Percentiles rank a stretch among this genome's conserved stretches.
Evolutionary conservation across 345 rosid species (phyloP).

Genomic region (Triadica sebifera): DNA sequence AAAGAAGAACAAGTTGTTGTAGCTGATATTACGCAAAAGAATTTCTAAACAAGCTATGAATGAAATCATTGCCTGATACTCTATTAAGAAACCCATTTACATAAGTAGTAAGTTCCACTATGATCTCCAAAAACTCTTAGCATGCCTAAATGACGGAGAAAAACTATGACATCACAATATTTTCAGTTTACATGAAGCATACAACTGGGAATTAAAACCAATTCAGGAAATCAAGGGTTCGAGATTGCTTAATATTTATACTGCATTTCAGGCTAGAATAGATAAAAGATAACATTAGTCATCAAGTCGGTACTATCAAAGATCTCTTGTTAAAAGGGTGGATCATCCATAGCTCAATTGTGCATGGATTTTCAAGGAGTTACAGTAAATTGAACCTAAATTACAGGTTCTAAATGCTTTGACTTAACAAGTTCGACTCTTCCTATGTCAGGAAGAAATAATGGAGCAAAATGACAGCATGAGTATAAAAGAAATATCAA

Average conservation of each 20-base stretch:
- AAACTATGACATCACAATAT: not conserved
- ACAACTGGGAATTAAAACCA: not conserved
- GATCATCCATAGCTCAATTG: not conserved
- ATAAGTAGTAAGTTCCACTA: not conserved
- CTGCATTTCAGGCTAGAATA: no score
- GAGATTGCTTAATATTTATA: not conserved
- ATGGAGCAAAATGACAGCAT: not conserved
- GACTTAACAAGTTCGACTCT: not conserved
- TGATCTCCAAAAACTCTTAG: not conserved
- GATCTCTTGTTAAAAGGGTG: not conserved
- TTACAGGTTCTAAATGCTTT: not conserved
- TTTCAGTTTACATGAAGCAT: not conserved
- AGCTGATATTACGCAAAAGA: no score
- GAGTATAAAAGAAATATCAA: not conserved
- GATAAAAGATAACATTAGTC: no score
- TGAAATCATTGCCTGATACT: not conserved
- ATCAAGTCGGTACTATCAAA: no score
- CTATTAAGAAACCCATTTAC: not conserved
- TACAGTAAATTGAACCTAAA: not conserved
- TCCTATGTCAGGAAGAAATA: not conserved
- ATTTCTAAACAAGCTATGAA: not conserved
- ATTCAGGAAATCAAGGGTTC: not conserved
- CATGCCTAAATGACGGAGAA: not conserved
- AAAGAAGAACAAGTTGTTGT: no score
- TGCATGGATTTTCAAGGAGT: not conserved